Evolutionary conservation across 495 filamentous ascomycete genomes (phyloP).

Genomic region (Aspergillus nanangensis): DNA sequence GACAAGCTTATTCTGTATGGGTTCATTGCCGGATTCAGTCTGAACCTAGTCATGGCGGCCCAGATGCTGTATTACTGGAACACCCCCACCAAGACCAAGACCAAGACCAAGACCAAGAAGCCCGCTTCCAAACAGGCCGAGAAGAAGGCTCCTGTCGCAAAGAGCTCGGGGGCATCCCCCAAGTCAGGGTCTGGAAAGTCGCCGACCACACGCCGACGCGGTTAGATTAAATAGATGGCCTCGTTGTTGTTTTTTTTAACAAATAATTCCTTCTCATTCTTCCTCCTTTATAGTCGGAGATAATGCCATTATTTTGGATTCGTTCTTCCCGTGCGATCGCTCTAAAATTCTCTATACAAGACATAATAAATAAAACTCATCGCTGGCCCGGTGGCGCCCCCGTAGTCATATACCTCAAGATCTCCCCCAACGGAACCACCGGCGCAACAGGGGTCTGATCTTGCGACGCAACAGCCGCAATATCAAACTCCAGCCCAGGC

Average conservation of each 20-base stretch:
- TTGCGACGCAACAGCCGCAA: slow-evolving; percentile 26
- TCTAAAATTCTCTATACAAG: not conserved
- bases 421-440: slow-evolving; percentile 41
- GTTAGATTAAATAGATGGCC: slow-evolving; percentile 24
- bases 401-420: slow-evolving; percentile 53
- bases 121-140: slow-evolving; percentile 23
- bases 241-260: slow-evolving; percentile 5
- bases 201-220: slow-evolving; percentile 47
- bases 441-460: slow-evolving; percentile 29
- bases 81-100: slow-evolving; percentile 40
- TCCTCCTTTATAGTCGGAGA: too few species aligned
- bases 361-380: slow-evolving; percentile 5
- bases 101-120: slow-evolving; percentile 39
- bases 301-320: too few species aligned
- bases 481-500: slow-evolving; percentile 37
- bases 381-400: slow-evolving; percentile 35
- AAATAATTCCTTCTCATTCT: too few species aligned
- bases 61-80: slow-evolving; percentile 99
- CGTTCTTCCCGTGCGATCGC: not conserved
- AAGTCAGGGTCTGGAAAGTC: slow-evolving; percentile 28
- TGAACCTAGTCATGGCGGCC: slow-evolving; percentile 79
- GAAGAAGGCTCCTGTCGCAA: slow-evolving; percentile 27
- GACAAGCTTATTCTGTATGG: slow-evolving; percentile 93
- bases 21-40: slow-evolving; percentile 79
- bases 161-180: slow-evolving; percentile 26